phyloP scores from a whole-genome alignment of 2,329 filamentous ascomycete genomes.

The Diaporthe sp. region DNA sequence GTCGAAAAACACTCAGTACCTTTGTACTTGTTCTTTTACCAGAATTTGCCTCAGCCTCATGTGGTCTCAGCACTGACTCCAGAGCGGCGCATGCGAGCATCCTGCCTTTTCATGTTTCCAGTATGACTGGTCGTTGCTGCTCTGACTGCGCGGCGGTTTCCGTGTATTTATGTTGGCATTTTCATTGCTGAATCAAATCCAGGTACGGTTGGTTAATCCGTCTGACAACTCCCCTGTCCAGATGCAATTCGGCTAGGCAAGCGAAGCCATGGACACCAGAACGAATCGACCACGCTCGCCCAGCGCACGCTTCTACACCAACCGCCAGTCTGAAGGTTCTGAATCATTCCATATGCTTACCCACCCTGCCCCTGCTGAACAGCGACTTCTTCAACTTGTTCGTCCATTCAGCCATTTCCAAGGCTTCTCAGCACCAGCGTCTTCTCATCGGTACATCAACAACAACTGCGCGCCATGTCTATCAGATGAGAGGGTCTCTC shows the following conservation, averaged over 20 bases:
- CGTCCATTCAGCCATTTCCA: conserved; percentile 29
- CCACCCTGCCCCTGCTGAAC: neutral
- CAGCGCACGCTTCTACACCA: conserved; percentile 38
- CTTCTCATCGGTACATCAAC: neutral
- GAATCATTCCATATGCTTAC: neutral
- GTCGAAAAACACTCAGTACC: conserved; percentile 19
- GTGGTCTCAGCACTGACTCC: conserved; percentile 38
- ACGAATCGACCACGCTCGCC: conserved; percentile 31
- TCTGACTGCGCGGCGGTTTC: neutral
- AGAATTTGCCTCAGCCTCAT: conserved; percentile 32
- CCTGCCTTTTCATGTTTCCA: conserved; percentile 20
- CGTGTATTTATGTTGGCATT: conserved; percentile 36
- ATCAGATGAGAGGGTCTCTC: conserved; percentile 28
- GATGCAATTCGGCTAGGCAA: neutral
- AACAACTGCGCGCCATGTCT: neutral
- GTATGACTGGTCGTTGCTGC: conserved; percentile 24
- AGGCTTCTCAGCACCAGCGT: conserved; percentile 34
- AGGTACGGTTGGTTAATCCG: neutral
- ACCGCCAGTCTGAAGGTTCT: neutral
- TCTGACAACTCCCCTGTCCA: neutral
- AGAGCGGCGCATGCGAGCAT: conserved; percentile 23
- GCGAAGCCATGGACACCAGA: neutral
- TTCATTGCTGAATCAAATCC: conserved; percentile 4
- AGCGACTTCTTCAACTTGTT: neutral
- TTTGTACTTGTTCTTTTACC: conserved; percentile 37